Percentiles rank a stretch among this genome's conserved stretches.
Conservation (phyloP, 31 red algal genomes). For the Odonthalia washingtoniensis region DNA sequence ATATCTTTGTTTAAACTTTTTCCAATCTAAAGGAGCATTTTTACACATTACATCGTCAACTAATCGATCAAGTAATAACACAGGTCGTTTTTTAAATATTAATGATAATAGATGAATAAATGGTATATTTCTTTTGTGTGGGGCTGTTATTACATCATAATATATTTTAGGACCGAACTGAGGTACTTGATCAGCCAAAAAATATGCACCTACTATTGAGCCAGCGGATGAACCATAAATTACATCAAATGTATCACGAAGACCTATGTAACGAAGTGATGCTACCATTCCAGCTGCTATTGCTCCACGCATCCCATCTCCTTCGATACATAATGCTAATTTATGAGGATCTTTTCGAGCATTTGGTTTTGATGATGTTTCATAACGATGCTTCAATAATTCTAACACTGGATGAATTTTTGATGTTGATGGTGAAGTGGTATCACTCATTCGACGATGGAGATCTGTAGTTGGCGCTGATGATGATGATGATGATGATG, state of each 20-base stretch:
- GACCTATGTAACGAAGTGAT: conserved; percentile 70
- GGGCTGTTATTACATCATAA: conserved; percentile 71
- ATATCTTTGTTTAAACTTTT: conserved; percentile 47
- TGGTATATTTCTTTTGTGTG: conserved; percentile 45
- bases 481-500: no score
- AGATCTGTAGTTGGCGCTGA: no score
- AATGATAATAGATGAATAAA: conserved; percentile 76
- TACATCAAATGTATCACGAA: conserved; percentile 80
- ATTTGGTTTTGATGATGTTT: conserved; percentile 53
- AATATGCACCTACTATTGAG: conserved; percentile 87
- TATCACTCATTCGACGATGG: conserved; percentile 56
- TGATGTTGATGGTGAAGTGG: neutral
- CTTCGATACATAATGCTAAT: conserved; percentile 83
- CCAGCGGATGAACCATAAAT: conserved; percentile 86
- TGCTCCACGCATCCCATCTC: conserved; percentile 90
- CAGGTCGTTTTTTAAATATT: conserved; percentile 52
- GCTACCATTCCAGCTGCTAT: conserved; percentile 86
- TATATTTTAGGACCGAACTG: conserved; percentile 79
- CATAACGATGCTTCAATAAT: conserved; percentile 52
- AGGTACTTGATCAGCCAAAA: conserved; percentile 73
- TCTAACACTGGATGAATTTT: conserved; percentile 76
- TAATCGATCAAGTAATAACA: conserved; percentile 77
- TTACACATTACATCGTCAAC: conserved; percentile 77
- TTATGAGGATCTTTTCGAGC: conserved; percentile 62
- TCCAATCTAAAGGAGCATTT: conserved; percentile 75